Evolutionary conservation across 2,329 filamentous ascomycete genomes (phyloP).

Genomic region (Penicillium janthinellum): DNA sequence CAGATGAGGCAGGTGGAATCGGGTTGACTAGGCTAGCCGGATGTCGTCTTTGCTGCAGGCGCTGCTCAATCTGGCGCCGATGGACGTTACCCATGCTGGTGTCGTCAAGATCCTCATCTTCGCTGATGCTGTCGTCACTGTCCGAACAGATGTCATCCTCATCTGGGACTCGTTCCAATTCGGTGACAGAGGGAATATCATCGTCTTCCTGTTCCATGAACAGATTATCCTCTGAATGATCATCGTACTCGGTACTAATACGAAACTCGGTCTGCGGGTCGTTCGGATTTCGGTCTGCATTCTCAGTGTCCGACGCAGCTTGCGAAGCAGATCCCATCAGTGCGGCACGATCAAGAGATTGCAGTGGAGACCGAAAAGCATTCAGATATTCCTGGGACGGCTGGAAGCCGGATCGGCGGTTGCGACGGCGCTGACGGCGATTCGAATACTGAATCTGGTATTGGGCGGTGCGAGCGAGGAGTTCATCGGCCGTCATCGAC

Average conservation of each 20-base stretch:
- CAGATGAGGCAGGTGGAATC: conserved; percentile 16
- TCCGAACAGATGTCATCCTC: conserved; percentile 34
- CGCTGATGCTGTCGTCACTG: conserved; percentile 36
- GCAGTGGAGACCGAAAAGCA: conserved; percentile 39
- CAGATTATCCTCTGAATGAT: conserved; percentile 40
- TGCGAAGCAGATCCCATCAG: conserved; percentile 27
- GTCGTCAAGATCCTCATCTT: conserved; percentile 28
- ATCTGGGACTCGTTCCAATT: conserved; percentile 36
- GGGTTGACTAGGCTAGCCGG: conserved; percentile 34
- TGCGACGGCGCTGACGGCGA: conserved; percentile 30
- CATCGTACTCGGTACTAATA: conserved; percentile 42
- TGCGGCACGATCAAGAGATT: conserved; percentile 34
- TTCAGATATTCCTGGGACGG: conserved; percentile 46
- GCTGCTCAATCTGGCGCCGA: conserved; percentile 32
- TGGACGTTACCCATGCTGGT: conserved; percentile 24
- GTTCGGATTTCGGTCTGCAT: conserved; percentile 12
- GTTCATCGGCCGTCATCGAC: conserved; percentile 78
- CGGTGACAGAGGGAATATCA: conserved; percentile 26
- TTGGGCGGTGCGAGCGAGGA: conserved; percentile 70
- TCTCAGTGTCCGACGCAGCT: conserved; percentile 28
- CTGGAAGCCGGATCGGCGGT: conserved; percentile 33
- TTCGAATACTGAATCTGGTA: conserved; percentile 71
- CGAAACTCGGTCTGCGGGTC: conserved; percentile 35
- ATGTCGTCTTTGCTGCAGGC: conserved; percentile 25
- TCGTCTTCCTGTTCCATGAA: conserved; percentile 36